Evolutionary conservation across 2,329 filamentous ascomycete genomes (phyloP), one percentile per base, ranked within the genome.

Genomic region (Lachnellula hyalina): DNA sequence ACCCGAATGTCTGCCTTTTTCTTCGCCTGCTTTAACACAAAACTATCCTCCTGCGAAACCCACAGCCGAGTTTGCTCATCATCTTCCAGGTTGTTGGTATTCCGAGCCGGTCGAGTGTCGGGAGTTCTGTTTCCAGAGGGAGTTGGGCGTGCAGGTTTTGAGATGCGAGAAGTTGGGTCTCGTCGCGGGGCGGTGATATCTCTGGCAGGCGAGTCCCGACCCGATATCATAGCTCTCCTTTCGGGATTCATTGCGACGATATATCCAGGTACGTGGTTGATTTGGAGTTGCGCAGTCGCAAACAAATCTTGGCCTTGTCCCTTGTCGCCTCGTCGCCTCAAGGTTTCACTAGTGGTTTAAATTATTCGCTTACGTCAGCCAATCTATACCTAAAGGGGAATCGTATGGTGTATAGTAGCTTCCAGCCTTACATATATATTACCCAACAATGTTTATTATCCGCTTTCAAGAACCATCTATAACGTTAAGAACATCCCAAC

Each of bases 1-100:
- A 97, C 91, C 41, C 94, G 87, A 63, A 99, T 95, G 61, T 92
- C 89, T 42, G 94, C 93, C 77, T 96, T 97, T 77, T 95, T 97
- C 79, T 97, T 99, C 47, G 93, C 88, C 74, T 99, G 94, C 72
- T 91, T 92, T 67, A 99, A 77, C 54, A 97, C 94, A 68, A 99
- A 99, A 61, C 87, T 86, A 75, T 99, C 94, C 72, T 99, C 94
- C 65, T 96, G 89, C 51, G 93, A 89, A 19, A 97, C 89, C 79
- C 94, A 99, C 67, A 87, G 81, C 25, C 85, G 79, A 61, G 85
- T 87, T 68, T 90, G 86, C 67, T 92, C 86, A 65, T 91, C 88
- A 65, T 91, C 88, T 68, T 90, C 65, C 46, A 62, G 53, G 35
- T 61, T 63, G 42, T 63, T 53, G 17, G 57, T 66, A 49, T 60